Conservation (phyloP, 257 asterid genomes). For the Eustoma russellianum region DNA sequence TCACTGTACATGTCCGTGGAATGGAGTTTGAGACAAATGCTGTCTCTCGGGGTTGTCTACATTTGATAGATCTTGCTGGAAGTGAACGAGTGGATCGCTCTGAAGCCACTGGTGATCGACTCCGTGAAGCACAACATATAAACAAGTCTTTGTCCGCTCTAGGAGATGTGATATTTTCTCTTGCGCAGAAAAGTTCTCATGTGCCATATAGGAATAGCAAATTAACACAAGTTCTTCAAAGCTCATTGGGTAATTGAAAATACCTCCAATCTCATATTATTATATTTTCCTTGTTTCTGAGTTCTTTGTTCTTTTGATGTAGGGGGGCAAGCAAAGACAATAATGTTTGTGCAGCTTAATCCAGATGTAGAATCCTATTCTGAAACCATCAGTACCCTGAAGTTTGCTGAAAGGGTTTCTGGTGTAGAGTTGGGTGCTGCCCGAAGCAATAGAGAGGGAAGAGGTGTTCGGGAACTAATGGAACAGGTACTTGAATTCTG, state of each 20-base stretch:
- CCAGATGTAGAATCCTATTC: slow-evolving; percentile 89
- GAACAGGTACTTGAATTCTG: slow-evolving; percentile 54
- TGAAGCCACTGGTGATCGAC: slow-evolving; percentile 86
- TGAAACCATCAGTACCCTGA: slow-evolving; percentile 82
- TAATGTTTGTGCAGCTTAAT: slow-evolving; percentile 93
- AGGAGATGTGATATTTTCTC: slow-evolving; percentile 93
- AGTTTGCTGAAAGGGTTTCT: slow-evolving; percentile 96
- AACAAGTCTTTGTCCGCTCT: slow-evolving; percentile 90
- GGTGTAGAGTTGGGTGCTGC: slow-evolving; percentile 99
- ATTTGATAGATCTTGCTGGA: slow-evolving; percentile 97
- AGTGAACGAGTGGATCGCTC: slow-evolving; percentile 97
- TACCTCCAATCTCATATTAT: slow-evolving; percentile 8
- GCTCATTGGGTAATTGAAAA: slow-evolving; percentile 62
- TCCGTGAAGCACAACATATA: slow-evolving; percentile 93
- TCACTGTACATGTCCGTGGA: slow-evolving; percentile 89
- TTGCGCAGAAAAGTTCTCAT: slow-evolving; percentile 82
- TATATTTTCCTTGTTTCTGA: slow-evolving; percentile 4
- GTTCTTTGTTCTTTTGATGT: slow-evolving; percentile 8
- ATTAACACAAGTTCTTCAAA: slow-evolving; percentile 95
- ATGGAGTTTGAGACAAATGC: slow-evolving; percentile 73
- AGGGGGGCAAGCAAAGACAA: slow-evolving; percentile 98
- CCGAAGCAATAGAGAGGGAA: slow-evolving; percentile 73
- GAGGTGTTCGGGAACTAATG: slow-evolving; percentile 86
- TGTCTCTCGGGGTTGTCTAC: slow-evolving; percentile 78
- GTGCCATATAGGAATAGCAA: slow-evolving; percentile 97